Conservation (phyloP, 257 asterid genomes). For the Gynochthodes officinalis region DNA sequence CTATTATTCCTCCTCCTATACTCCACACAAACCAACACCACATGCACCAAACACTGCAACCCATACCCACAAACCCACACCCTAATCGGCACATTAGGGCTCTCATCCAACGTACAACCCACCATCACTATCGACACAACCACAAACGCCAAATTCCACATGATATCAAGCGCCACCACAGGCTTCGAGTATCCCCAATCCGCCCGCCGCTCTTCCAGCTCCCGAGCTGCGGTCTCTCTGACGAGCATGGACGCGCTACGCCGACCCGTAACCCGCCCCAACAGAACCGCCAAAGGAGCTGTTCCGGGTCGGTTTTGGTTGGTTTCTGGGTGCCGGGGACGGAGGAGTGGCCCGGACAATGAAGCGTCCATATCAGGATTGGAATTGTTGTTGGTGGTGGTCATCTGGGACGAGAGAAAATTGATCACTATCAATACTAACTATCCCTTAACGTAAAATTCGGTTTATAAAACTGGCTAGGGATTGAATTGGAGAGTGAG, state of each 20-base stretch:
- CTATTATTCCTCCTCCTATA: constrained; percentile 46
- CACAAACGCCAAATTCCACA: constrained; percentile 89
- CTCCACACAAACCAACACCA: constrained; percentile 74
- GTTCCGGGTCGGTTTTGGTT: constrained; percentile 31
- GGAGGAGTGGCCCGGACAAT: constrained; percentile 55
- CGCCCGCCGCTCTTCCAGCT: constrained; percentile 95
- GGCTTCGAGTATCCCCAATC: constrained; percentile 97
- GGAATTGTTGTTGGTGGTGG: constrained; percentile 13
- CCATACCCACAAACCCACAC: constrained; percentile 87
- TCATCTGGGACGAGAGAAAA: constrained; percentile 8
- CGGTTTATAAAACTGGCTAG: background rate
- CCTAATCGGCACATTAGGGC: constrained; percentile 77
- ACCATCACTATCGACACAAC: constrained; percentile 63
- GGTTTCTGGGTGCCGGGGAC: constrained; percentile 39
- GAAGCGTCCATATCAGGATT: constrained; percentile 13
- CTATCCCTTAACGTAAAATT: background rate
- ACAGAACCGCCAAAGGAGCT: constrained; percentile 57
- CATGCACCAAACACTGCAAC: constrained; percentile 83
- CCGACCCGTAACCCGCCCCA: constrained; percentile 67
- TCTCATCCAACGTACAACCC: constrained; percentile 51
- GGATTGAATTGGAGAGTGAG: background rate
- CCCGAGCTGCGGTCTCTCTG: constrained; percentile 88
- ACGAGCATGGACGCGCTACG: constrained; percentile 79
- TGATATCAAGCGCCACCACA: constrained; percentile 78
- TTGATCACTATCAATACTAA: background rate